Evolutionary conservation across 768 basidiomycete species (phyloP).

Genomic region (Tulasnella calospora): DNA sequence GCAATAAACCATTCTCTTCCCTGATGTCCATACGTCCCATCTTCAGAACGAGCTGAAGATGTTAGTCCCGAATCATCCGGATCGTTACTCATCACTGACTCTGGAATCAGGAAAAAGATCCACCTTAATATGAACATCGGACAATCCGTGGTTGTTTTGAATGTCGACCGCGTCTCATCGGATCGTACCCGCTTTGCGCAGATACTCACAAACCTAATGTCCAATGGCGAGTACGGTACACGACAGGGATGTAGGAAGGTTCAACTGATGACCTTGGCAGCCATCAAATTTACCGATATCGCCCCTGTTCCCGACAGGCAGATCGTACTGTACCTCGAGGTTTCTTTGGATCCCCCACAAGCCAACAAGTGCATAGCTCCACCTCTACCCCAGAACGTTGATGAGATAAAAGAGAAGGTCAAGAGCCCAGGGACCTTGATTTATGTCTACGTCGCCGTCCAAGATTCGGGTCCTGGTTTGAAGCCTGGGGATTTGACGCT

Average conservation of each 20-base stretch:
- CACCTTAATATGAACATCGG: slow-evolving; percentile 35
- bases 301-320: slow-evolving; percentile 30
- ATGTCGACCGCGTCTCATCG: slow-evolving; percentile 35
- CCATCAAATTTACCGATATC: slow-evolving; percentile 37
- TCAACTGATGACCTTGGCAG: slow-evolving; percentile 37
- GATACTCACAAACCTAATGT: slow-evolving; percentile 30
- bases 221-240: slow-evolving; percentile 33
- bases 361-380: slow-evolving; percentile 35
- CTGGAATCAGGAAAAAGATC: slow-evolving; percentile 36
- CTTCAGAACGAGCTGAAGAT: slow-evolving; percentile 38
- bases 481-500: slow-evolving; percentile 38
- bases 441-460: slow-evolving; percentile 39
- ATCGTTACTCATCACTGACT: neutral
- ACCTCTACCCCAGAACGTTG: neutral
- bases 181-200: slow-evolving; percentile 41
- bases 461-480: slow-evolving; percentile 40
- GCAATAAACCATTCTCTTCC: neutral
- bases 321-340: slow-evolving; percentile 36
- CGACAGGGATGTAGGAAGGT: neutral
- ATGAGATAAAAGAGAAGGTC: slow-evolving; percentile 17
- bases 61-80: slow-evolving; percentile 18
- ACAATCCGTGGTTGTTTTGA: slow-evolving; percentile 33
- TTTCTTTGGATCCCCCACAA: slow-evolving; percentile 35
- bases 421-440: slow-evolving; percentile 23
- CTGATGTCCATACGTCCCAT: neutral